These are phyloP conservation scores for Forsythia viridissima DNA, from an alignment of 257 asterid genomes.

Conservation along the genomic window DNA sequence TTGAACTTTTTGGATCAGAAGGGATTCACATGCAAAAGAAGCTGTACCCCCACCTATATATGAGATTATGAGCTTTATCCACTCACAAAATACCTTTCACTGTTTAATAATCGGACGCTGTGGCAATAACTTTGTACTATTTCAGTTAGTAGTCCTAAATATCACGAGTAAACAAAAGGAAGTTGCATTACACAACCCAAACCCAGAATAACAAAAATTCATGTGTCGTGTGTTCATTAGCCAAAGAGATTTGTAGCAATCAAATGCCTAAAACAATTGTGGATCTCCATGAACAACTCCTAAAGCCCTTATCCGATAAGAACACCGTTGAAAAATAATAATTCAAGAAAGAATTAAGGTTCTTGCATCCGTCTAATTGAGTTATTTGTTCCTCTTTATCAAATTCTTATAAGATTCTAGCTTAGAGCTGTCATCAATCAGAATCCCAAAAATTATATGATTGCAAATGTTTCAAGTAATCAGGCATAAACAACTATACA, in stretches of 20 bases:
- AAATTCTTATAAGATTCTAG: not conserved
- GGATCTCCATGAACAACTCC: not conserved
- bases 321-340: not conserved
- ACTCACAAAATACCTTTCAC: too few species aligned
- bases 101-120: too few species aligned
- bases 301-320: not conserved
- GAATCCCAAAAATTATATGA: not conserved
- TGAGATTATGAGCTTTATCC: too few species aligned
- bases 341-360: not conserved
- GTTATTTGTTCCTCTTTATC: not conserved
- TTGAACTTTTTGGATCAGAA: too few species aligned
- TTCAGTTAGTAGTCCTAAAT: too few species aligned
- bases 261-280: not conserved
- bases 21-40: too few species aligned
- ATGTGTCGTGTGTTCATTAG: not conserved
- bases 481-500: too few species aligned
- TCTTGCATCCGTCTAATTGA: not conserved
- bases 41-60: too few species aligned
- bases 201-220: not conserved
- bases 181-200: not conserved
- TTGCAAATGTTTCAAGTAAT: not conserved
- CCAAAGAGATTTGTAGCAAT: not conserved
- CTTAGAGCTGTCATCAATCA: not conserved
- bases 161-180: too few species aligned
- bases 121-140: too few species aligned